Evolutionary conservation across 257 asterid species (phyloP), one percentile per base, ranked within the genome.

Genomic region (Anisodus acutangulus): DNA sequence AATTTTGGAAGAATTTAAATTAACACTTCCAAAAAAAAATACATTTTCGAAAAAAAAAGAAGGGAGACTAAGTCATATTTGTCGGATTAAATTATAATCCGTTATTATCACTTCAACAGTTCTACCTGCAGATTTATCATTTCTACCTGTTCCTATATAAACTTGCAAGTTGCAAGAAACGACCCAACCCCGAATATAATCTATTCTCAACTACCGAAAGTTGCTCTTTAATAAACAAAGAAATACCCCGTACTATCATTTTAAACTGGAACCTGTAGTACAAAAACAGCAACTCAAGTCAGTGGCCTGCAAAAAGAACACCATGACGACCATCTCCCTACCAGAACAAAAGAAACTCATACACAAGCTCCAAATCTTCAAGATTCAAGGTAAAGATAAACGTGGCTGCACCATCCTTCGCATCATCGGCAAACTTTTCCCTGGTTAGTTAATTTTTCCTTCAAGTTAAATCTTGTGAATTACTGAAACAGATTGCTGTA

Each of bases 301-400:
- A 41, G 9, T 22, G 10, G 13, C 47, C 62, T 74, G 81, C 58
- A 74, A 22, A 37, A 74, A 74, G 35, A n/a, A 69, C 58, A 57
- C 82, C 85, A 91, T 91, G 94, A 26, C 79, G 6, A 87, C 47
- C 49, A 78, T 81, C 82, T 83, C 95, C 55, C 80, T 68, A 68
- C 43, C 91, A 17, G 91, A 94, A 53, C 94, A 91, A 71, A 84
- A 85, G 60, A 72, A 83, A 4, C 95, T 93, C 86, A 90, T 95
- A 49, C 86, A 85, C 11, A 91, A 92, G 10, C 93, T 91, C 15
- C 85, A 89, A 53, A 67, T 92, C 79, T 91, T 94, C 91, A 93
- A 89, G 90, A 92, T 95, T 85, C 94, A 93, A 83, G 98, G 98
- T 87, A 86, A 67, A 22, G 97, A 93, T 86, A 91, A 85, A 81